A percentile compares a stretch with the other conserved stretches of the same genome.
Evolutionary conservation across 257 asterid species (phyloP).

Genomic region (Solanum infundibuliforme): DNA sequence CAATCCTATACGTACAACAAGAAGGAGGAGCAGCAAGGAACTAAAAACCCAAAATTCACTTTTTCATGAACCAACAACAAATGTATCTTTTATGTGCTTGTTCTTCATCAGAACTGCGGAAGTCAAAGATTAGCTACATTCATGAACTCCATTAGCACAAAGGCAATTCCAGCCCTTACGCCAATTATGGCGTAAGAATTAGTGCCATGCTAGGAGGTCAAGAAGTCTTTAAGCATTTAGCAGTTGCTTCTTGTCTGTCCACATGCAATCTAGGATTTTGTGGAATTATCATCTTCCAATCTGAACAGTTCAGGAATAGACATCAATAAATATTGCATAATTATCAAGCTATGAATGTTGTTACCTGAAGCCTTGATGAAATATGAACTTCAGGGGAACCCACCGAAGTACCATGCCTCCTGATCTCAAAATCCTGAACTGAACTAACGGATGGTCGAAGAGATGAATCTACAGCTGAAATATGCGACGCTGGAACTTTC

Average conservation of each 20-base stretch:
- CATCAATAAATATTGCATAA: neutral
- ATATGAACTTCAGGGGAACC: slow-evolving; percentile 91
- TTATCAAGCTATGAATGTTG: neutral
- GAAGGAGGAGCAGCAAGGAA: neutral
- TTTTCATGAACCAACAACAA: neutral
- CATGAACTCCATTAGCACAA: neutral
- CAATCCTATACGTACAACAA: neutral
- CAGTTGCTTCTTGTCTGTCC: neutral
- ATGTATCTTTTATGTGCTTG: neutral
- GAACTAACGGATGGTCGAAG: slow-evolving; percentile 51
- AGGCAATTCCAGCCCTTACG: neutral
- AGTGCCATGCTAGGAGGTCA: neutral
- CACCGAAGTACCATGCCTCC: slow-evolving; percentile 67
- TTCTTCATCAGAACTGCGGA: neutral
- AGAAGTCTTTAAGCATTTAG: neutral
- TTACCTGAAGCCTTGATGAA: slow-evolving; percentile 81
- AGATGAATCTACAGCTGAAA: slow-evolving; percentile 62
- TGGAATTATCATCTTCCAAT: neutral
- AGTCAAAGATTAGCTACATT: neutral
- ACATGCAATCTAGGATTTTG: neutral
- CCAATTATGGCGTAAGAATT: neutral
- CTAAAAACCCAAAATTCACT: neutral
- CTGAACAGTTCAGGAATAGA: neutral
- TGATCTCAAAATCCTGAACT: slow-evolving; percentile 65
- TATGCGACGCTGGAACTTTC: slow-evolving; percentile 50